A percentile compares a stretch with the other conserved stretches of the same genome.
phyloP scores from a whole-genome alignment of 2,329 filamentous ascomycete species.

The Sporothrix mexicana region DNA sequence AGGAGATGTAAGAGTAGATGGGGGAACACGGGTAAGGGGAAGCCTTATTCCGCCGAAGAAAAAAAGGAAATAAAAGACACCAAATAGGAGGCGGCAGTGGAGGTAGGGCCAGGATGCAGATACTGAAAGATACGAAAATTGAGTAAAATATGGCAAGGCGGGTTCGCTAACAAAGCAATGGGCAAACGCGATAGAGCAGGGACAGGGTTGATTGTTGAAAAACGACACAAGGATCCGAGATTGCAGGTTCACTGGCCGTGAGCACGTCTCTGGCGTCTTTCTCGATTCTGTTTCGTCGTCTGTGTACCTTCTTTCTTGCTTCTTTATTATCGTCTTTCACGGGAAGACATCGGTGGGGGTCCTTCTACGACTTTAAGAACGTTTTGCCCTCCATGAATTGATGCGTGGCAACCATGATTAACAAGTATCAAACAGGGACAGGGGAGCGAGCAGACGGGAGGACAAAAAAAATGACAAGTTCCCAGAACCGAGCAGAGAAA shows the following conservation, averaged over 20 bases:
- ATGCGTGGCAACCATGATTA: slow-evolving; percentile 33
- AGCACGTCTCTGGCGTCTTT: slow-evolving; percentile 4
- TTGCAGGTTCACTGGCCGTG: too few relatives aligned
- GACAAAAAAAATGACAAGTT: slow-evolving; percentile 27
- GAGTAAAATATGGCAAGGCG: slow-evolving; percentile 8
- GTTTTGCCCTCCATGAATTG: slow-evolving; percentile 28
- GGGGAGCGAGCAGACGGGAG: slow-evolving; percentile 28
- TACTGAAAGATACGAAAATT: not conserved
- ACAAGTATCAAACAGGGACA: slow-evolving; percentile 31
- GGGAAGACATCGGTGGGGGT: slow-evolving; percentile 30
- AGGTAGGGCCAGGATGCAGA: not conserved
- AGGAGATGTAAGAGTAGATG: not conserved
- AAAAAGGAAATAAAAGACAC: not conserved
- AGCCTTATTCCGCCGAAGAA: not conserved
- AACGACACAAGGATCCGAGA: slow-evolving; percentile 28
- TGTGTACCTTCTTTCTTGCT: not conserved
- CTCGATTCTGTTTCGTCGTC: not conserved
- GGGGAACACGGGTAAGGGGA: slow-evolving; percentile 13
- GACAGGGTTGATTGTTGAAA: slow-evolving; percentile 17
- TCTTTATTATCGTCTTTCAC: not conserved
- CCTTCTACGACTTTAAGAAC: slow-evolving; percentile 16
- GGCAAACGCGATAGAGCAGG: slow-evolving; percentile 28
- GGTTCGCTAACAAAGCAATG: slow-evolving; percentile 13
- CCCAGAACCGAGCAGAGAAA: slow-evolving; percentile 28
- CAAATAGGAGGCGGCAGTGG: slow-evolving; percentile 2